A percentile compares a stretch with the other conserved stretches of the same genome.
Evolutionary conservation across 2,329 filamentous ascomycete species (phyloP).

Genomic region (Aspergillus texensis): DNA sequence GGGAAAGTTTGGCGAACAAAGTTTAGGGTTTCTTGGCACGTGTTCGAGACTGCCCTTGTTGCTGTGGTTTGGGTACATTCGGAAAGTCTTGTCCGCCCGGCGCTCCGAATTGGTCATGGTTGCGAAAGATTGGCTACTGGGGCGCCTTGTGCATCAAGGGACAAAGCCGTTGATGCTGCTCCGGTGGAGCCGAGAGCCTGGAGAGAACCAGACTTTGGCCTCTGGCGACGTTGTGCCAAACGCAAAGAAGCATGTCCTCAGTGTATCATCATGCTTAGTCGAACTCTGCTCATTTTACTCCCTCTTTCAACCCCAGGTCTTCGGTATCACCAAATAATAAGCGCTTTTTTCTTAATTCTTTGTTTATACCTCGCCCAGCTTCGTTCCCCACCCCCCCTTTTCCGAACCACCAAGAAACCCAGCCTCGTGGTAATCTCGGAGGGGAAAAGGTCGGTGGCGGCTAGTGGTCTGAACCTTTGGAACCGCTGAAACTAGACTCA

Average conservation of each 20-base stretch:
- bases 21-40: conserved; percentile 1
- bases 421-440: background rate
- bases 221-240: background rate
- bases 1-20: background rate
- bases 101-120: background rate
- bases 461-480: background rate
- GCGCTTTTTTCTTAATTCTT: background rate
- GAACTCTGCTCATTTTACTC: background rate
- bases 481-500: background rate
- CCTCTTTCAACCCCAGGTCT: background rate
- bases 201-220: background rate
- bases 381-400: background rate
- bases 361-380: background rate
- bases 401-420: background rate
- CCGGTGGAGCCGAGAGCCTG: background rate
- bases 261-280: no score
- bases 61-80: background rate
- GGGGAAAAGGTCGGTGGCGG: background rate
- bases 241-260: background rate
- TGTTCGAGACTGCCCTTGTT: background rate
- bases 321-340: background rate
- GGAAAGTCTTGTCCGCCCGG: background rate
- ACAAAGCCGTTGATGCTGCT: background rate
- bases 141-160: background rate
- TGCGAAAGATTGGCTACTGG: conserved; percentile 1